phyloP scores from a whole-genome alignment of 2,329 filamentous ascomycete genomes.

The Bipolaris victoriae region DNA sequence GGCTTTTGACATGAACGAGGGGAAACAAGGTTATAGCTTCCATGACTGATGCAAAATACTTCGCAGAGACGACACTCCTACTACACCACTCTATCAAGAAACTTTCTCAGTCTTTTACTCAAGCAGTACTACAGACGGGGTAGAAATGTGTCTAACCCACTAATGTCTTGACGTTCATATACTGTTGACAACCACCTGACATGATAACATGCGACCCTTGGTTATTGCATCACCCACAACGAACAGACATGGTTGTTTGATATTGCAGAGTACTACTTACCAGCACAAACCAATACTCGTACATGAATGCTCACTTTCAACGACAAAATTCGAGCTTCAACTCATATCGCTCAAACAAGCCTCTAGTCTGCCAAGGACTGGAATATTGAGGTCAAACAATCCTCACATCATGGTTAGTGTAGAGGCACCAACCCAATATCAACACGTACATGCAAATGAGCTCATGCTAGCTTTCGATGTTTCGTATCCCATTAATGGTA shows the following conservation, averaged over 20 bases:
- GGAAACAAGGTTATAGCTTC: background rate
- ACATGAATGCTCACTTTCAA: too few relatives aligned
- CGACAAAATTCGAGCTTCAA: too few relatives aligned
- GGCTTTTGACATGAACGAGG: background rate
- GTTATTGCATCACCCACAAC: background rate
- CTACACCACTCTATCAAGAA: too few relatives aligned
- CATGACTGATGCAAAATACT: background rate
- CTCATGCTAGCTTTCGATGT: slow-evolving; percentile 6
- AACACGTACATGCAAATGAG: background rate
- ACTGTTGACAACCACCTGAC: background rate
- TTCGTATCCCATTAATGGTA: slow-evolving; percentile 1
- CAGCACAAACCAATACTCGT: too few relatives aligned
- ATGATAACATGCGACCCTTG: background rate
- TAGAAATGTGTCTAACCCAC: background rate
- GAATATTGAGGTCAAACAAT: background rate
- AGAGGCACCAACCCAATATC: background rate
- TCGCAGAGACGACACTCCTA: background rate
- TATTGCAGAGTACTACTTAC: background rate
- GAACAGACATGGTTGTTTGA: background rate
- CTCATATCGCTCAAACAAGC: too few relatives aligned
- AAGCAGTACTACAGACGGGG: background rate
- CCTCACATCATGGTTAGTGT: too few relatives aligned
- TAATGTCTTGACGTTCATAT: background rate
- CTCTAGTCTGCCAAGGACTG: background rate
- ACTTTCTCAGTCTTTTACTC: too few relatives aligned